Conservation (phyloP, 345 rosid genomes). For the Luvunga scandens region DNA sequence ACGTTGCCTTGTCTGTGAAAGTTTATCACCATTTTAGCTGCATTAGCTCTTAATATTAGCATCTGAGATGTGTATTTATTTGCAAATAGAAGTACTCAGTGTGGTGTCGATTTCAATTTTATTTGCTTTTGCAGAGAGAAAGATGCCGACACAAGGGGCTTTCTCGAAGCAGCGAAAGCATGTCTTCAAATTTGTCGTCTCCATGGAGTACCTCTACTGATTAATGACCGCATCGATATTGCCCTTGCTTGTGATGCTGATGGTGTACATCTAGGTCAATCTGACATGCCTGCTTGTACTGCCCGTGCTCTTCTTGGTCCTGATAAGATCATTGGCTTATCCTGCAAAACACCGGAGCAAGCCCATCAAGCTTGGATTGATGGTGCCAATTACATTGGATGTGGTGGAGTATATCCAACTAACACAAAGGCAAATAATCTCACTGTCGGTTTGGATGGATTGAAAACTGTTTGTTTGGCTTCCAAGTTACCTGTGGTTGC, state of each 20-base stretch:
- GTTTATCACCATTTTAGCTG: not conserved
- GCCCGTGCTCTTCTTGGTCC: constrained; percentile 82
- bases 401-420: constrained; percentile 85
- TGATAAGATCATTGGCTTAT: constrained; percentile 81
- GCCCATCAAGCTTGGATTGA: constrained; percentile 82
- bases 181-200: constrained; percentile 61
- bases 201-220: constrained; percentile 58
- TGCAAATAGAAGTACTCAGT: not conserved
- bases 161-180: constrained; percentile 68
- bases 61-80: not conserved
- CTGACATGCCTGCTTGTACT: constrained; percentile 64
- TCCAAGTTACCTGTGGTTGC: constrained; percentile 87
- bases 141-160: constrained; percentile 58
- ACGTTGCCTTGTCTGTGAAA: not conserved
- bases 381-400: constrained; percentile 91
- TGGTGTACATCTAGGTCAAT: constrained; percentile 91
- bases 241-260: constrained; percentile 86
- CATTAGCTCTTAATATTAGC: not conserved
- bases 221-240: constrained; percentile 82
- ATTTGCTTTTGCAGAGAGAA: constrained; percentile 54
- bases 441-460: constrained; percentile 82
- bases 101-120: constrained; percentile 7
- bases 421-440: constrained; percentile 70
- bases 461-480: constrained; percentile 65
- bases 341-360: constrained; percentile 84